A percentile compares a stretch with the other conserved stretches of the same genome.
Conservation (phyloP, 192 early-diverging fungal species). For the Geranomyces michiganensis region DNA sequence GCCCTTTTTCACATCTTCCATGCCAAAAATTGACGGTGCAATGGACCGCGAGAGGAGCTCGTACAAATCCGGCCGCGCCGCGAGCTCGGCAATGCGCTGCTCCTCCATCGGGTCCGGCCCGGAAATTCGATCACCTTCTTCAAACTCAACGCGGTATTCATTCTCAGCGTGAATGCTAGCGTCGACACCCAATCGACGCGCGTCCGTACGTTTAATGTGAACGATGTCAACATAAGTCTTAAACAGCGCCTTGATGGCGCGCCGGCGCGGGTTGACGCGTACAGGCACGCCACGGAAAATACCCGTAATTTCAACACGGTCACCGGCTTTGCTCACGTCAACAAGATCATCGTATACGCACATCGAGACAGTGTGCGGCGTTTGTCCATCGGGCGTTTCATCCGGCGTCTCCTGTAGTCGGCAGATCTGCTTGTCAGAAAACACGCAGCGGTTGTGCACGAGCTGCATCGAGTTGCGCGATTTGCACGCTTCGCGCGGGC, state of each 20-base stretch:
- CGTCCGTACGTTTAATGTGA: slow-evolving; percentile 82
- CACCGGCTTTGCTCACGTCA: slow-evolving; percentile 90
- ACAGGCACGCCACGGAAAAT: slow-evolving; percentile 94
- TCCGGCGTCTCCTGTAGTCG: slow-evolving; percentile 96
- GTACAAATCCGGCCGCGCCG: slow-evolving; percentile 72
- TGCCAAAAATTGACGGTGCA: slow-evolving; percentile 91
- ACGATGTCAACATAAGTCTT: slow-evolving; percentile 96
- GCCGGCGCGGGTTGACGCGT: slow-evolving; percentile 82
- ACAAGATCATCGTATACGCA: slow-evolving; percentile 93
- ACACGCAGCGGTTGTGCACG: slow-evolving; percentile 93
- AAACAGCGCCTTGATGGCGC: slow-evolving; percentile 88
- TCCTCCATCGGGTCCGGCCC: slow-evolving; percentile 55
- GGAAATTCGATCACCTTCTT: slow-evolving; percentile 37
- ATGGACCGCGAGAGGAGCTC: slow-evolving; percentile 82
- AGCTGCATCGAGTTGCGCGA: slow-evolving; percentile 82
- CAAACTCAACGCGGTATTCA: slow-evolving; percentile 57
- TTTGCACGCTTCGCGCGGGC: slow-evolving; percentile 77
- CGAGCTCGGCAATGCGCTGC: slow-evolving; percentile 65
- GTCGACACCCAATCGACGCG: slow-evolving; percentile 69
- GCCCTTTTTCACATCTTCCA: slow-evolving; percentile 98
- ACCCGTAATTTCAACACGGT: slow-evolving; percentile 91
- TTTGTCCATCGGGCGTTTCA: slow-evolving; percentile 94
- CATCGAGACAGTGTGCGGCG: slow-evolving; percentile 93
- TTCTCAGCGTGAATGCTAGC: slow-evolving; percentile 50
- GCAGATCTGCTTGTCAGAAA: slow-evolving; percentile 91